Base-by-base conservation (phyloP, 257 asterid genomes). In the Solanum habrochaites region DNA sequence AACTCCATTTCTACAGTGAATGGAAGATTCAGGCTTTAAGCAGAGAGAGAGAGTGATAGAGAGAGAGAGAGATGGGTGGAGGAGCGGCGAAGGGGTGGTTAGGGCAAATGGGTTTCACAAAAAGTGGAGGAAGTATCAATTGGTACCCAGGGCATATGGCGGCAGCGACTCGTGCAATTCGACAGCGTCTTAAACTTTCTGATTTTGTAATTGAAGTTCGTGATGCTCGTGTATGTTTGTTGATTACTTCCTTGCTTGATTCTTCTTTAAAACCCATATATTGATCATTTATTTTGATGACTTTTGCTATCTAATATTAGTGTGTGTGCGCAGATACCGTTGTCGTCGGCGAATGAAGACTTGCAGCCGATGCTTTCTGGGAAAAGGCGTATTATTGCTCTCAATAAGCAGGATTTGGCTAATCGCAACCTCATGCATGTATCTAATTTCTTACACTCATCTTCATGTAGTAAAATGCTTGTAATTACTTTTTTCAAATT, bases 101-200 rank as follows among this genome's bases (percentile, higher is more conserved):
- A 31, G 98, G 98, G 52, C 94, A 97, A 89, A 89, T 95, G 94
- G 96, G 96, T 3, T 95, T 97, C 88, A 89, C 89, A 85, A 93
- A 90, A 87, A 21, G 85, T 81, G 85, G 85, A 16, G 85, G 85
- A 81, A 81, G 35, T 2, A 85, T 97, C 42, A 97, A 95, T 86
- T 97, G 99, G 99, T 97, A 91, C 84, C 99, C 99, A 2, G 99
- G 99, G 62, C 99, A 97, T 91, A 97, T 97, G 99, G 99, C 99
- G 29, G 94, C 96, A 74, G 99, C 99, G 89, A 97, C 98, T 70
- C 95, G 97, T 80, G 99, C 99, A 85, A 97, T 97, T 67, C 95
- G 99, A 37, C 94, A 93, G 92, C 98, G 99, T 84, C 98, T 95
- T 88, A 95, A 95, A 84, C 85, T 94, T 77, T 88, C 97, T 87